A percentile compares a stretch with the other conserved stretches of the same genome.
These are phyloP conservation scores for Mycena rosella DNA, from an alignment of 768 basidiomycete genomes.

Conservation along the genomic window DNA sequence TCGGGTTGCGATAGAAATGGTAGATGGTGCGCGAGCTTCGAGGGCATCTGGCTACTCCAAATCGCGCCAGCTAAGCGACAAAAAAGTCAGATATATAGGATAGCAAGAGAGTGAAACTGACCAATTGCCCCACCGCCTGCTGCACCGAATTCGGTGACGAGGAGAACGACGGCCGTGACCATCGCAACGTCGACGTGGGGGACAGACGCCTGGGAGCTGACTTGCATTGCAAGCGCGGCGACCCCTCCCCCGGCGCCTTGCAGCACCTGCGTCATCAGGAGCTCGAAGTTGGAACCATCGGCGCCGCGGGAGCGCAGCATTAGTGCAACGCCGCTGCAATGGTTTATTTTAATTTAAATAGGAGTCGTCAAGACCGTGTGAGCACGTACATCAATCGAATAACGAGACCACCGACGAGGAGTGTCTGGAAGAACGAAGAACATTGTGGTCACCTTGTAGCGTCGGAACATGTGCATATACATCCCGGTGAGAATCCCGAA, in stretches of 20 bases:
- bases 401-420: constrained; percentile 69
- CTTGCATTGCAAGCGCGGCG: constrained; percentile 67
- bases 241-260: constrained; percentile 84
- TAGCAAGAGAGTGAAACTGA: constrained; percentile 39
- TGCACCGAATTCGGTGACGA: constrained; percentile 78
- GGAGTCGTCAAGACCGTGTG: not conserved
- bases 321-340: constrained; percentile 66
- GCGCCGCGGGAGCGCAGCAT: constrained; percentile 82
- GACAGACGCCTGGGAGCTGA: constrained; percentile 75
- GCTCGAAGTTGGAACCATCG: constrained; percentile 62
- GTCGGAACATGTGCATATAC: constrained; percentile 63
- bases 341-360: constrained; percentile 1
- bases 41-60: constrained; percentile 78
- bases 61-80: constrained; percentile 65
- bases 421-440: constrained; percentile 40
- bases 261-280: constrained; percentile 77
- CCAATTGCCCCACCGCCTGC: constrained; percentile 75
- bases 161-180: constrained; percentile 74
- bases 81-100: not conserved
- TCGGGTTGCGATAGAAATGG: constrained; percentile 59
- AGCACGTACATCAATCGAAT: constrained; percentile 64
- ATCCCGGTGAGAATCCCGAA: constrained; percentile 74
- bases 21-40: constrained; percentile 66
- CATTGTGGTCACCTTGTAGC: constrained; percentile 64
- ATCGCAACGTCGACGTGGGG: constrained; percentile 75